Evolutionary conservation across 2,329 filamentous ascomycete genomes (phyloP).

Genomic region (Tolypocladium ophioglossoides): DNA sequence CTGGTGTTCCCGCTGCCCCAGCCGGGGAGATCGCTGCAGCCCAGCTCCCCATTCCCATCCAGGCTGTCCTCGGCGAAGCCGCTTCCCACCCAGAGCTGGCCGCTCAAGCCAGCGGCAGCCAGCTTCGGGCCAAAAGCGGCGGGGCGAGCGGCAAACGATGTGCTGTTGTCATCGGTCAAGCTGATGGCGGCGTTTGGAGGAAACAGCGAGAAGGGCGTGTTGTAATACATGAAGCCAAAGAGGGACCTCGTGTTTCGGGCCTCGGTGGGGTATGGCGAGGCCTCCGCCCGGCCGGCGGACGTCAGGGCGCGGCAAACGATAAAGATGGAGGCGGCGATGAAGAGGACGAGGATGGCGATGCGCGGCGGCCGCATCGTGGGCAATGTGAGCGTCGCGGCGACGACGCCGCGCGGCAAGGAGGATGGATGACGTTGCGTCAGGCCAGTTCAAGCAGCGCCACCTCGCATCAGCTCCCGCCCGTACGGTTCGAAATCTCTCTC

Average conservation of each 20-base stretch:
- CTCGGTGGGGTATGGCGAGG: conserved; percentile 12
- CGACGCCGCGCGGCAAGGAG: background rate
- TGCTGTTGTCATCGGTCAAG: conserved; percentile 95
- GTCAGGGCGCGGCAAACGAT: conserved; percentile 42
- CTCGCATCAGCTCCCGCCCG: conserved; percentile 1
- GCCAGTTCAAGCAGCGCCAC: conserved; percentile 2
- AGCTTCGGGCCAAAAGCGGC: conserved; percentile 84
- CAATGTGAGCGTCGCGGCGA: background rate
- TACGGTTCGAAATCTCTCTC: background rate
- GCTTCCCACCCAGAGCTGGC: conserved; percentile 86
- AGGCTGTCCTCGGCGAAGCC: conserved; percentile 76
- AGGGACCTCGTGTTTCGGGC: conserved; percentile 14
- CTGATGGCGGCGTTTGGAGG: conserved; percentile 93
- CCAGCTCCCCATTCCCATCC: conserved; percentile 70
- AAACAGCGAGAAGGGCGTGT: conserved; percentile 75
- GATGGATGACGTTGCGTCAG: background rate
- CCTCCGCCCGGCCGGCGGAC: conserved; percentile 20
- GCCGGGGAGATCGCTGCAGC: conserved; percentile 87
- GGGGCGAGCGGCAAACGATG: conserved; percentile 86
- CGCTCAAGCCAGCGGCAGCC: conserved; percentile 66
- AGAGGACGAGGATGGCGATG: conserved; percentile 42
- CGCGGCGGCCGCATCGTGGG: conserved; percentile 43
- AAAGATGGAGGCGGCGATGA: conserved; percentile 42
- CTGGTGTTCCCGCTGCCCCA: conserved; percentile 59
- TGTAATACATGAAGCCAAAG: conserved; percentile 54